Conservation (phyloP, 306 rosid species). For the Calophaca sinica region DNA sequence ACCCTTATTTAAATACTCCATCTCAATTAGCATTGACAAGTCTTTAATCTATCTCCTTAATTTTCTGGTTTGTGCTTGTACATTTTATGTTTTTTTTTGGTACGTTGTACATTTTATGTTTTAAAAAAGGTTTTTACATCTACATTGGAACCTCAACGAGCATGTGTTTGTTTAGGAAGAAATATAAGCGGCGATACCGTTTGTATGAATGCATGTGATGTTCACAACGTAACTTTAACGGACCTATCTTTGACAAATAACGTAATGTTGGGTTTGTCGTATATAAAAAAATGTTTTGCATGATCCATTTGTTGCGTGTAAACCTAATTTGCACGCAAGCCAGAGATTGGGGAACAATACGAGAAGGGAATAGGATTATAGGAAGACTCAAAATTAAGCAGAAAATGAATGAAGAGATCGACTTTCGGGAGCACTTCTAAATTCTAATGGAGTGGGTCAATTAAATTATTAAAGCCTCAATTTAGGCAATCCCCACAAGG, state of each 20-base stretch:
- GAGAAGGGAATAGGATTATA: too few species aligned
- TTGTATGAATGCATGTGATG: not conserved
- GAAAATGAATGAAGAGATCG: not conserved
- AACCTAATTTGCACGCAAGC: not conserved
- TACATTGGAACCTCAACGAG: not conserved
- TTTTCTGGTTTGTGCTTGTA: too few species aligned
- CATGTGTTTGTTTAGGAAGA: not conserved
- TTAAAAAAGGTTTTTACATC: not conserved
- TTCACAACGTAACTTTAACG: not conserved
- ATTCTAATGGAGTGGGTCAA: slow-evolving; percentile 6
- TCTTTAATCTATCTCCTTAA: too few species aligned
- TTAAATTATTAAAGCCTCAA: slow-evolving; percentile 11
- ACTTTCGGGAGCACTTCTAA: not conserved
- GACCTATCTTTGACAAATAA: not conserved
- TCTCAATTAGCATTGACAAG: too few species aligned
- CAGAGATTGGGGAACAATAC: too few species aligned
- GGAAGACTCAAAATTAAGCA: too few species aligned
- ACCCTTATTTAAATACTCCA: too few species aligned
- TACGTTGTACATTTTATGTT: too few species aligned
- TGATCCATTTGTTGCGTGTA: slow-evolving; percentile 4
- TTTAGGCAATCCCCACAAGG: slow-evolving; percentile 12
- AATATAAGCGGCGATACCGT: not conserved
- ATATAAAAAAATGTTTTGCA: not conserved
- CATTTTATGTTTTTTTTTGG: too few species aligned
- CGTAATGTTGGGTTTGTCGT: slow-evolving; percentile 21